Evolutionary conservation across 2,329 filamentous ascomycete genomes (phyloP), one percentile per base, ranked within the genome.

Genomic region (Curvularia spicifera): DNA sequence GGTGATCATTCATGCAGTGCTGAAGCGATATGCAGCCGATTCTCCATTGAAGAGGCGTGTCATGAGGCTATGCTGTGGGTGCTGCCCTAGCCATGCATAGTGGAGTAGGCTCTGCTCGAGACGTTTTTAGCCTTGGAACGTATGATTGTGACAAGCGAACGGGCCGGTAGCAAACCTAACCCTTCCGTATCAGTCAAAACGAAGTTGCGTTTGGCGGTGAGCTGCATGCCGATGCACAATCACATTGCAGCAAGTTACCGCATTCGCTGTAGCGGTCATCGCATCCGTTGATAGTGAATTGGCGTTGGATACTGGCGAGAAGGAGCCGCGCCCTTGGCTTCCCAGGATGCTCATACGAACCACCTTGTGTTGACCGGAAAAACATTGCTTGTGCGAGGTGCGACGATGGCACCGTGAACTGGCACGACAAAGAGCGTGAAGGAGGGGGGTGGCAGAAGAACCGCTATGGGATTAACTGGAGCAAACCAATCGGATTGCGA

Each of bases 401-500:
- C 65, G 59, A 53, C 52, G 56, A 43, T 40, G 45, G 48, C 56
- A 59, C 51, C 56, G 56, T 58, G 50, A 55, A 56, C 63, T 59
- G 57, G 59, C 49, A 44, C 29, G 33, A n/a, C n/a, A 12, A 8
- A 46, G 26, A 31, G 18, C 42, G 37, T 31, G 44, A 52, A 31
- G 47, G 59, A 31, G 59, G 44, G 46, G 54, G 39, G 29, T 31
- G 29, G 29, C 29, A 31, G 29, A 46, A 53, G 39, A 59, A 18
- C 59, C 52, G 53, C 53, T 54, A 48, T 57, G 59, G 62, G 39
- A 59, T 48, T 51, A 46, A 56, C 49, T 31, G 44, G 22, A 40
- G 46, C 51, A 64, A 64, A 57, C 65, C 66, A 67, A 67, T 63
- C 18, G 44, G 50, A 63, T 26, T 53, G 53, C 51, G 54, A 52